Evolutionary conservation across 768 basidiomycete genomes (phyloP).

Genomic region (Boletus rufocinnamomeus): DNA sequence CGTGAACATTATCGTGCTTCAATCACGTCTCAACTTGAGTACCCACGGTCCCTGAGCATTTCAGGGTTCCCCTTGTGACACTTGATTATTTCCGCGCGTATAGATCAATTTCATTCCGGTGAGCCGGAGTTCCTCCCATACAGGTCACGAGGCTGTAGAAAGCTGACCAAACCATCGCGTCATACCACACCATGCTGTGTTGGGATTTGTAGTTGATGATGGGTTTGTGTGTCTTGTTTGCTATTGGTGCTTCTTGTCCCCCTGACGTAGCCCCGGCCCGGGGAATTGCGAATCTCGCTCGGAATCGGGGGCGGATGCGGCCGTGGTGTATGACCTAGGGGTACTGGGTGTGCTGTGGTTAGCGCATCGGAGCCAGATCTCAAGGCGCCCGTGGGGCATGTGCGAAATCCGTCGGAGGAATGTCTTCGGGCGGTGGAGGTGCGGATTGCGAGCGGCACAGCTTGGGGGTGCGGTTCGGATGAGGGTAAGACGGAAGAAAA

Average conservation of each 20-base stretch:
- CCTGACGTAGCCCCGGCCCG: too few species aligned
- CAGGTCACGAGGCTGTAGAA: background rate
- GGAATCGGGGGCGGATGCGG: background rate
- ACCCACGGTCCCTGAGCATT: background rate
- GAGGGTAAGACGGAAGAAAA: background rate
- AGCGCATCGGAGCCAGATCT: background rate
- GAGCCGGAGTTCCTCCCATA: background rate
- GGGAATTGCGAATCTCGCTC: background rate
- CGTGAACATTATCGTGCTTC: background rate
- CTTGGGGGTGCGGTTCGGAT: background rate
- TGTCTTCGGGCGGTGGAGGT: background rate
- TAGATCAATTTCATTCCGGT: background rate
- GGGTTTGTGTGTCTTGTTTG: background rate
- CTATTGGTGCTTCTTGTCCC: background rate
- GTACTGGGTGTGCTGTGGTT: background rate
- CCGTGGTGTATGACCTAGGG: background rate
- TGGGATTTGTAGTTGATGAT: background rate
- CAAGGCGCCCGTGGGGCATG: background rate
- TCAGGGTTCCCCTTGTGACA: background rate
- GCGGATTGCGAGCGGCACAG: background rate
- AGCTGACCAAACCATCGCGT: background rate
- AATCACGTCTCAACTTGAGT: background rate
- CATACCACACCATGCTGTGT: background rate
- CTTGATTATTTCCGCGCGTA: background rate
- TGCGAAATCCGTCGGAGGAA: background rate